Base-by-base conservation (phyloP, 164 flowering plant genomes). In the Aristolochia californica region DNA sequence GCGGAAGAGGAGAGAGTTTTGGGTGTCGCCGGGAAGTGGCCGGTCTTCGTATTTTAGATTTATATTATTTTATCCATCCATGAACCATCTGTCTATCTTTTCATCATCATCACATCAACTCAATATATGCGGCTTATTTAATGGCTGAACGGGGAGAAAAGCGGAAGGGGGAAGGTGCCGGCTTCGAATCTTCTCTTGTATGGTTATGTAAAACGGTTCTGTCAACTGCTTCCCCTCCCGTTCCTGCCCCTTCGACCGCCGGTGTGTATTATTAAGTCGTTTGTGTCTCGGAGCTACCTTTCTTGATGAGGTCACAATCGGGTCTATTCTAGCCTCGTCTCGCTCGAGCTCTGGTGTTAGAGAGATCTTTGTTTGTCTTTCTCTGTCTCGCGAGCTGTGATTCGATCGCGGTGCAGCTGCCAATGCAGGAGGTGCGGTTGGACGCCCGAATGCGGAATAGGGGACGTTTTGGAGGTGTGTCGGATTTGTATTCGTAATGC, bases 401-500 rank as follows among this genome's bases (percentile, higher is more conserved):
- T 45, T 45, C 15, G 50, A 47, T 47, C 22, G 50, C 13, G 22
- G 50, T 1, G 50, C n/a, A 47, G 50, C 12, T 47, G 27, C 1
- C 15, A 23, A 2, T 24, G 22, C 34, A 20, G 21, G 45, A 5
- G 17, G 24, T 57, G 48, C 28, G 18, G 13, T 9, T 18, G 18
- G 28, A 12, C 12, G 23, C 38, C 10, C 4, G 45, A 34, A 34
- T 34, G 40, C 40, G 40, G 40, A 34, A 34, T 34, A 5, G 40
- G 40, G 40, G 40, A 8, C 1, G 40, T 2, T 47, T 47, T 3
- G 3, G 48, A 13, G 18, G 18, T 20, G 34, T 40, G 52, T 21
- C n/a, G 17, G 45, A 13, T 27, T 45, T n/a, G 45, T 49, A 44
- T 44, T 59, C 48, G 60, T 47, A 74, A 89, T 90, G 95, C 78